A percentile compares a stretch with the other conserved stretches of the same genome.
Conservation (phyloP, 768 basidiomycete species). For the Lactarius trivialis region DNA sequence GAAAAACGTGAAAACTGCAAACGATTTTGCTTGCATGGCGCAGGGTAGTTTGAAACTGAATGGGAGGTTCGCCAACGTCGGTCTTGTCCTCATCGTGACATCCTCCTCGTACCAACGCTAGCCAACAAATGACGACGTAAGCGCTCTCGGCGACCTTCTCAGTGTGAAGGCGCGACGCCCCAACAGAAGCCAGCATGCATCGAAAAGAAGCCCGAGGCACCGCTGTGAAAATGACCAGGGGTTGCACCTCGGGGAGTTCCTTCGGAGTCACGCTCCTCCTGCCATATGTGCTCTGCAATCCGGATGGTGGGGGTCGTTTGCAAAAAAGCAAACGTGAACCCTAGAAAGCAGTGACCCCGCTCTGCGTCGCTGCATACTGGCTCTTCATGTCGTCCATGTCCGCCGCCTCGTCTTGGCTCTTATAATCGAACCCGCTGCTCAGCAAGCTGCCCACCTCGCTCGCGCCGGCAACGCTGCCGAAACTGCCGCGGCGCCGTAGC, state of each 20-base stretch:
- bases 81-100: not conserved
- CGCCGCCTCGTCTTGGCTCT: conserved; percentile 78
- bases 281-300: not conserved
- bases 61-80: not conserved
- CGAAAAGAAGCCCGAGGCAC: not conserved
- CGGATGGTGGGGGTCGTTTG: conserved; percentile 3
- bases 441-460: conserved; percentile 69
- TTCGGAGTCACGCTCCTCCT: not conserved
- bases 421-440: conserved; percentile 66
- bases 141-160: conserved; percentile 1
- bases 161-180: conserved; percentile 12
- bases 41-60: not conserved
- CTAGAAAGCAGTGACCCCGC: conserved; percentile 81
- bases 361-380: conserved; percentile 81
- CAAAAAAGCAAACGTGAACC: not conserved
- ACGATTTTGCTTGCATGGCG: not conserved
- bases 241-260: not conserved
- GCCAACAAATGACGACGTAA: not conserved
- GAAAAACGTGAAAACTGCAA: conserved; percentile 1
- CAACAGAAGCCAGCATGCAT: conserved; percentile 1
- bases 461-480: conserved; percentile 66
- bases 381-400: conserved; percentile 86
- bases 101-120: not conserved
- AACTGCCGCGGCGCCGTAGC: conserved; percentile 68
- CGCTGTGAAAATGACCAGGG: not conserved